phyloP scores from a whole-genome alignment of 1,284 basidiomycete genomes.

The Ceratobasidium sp. region DNA sequence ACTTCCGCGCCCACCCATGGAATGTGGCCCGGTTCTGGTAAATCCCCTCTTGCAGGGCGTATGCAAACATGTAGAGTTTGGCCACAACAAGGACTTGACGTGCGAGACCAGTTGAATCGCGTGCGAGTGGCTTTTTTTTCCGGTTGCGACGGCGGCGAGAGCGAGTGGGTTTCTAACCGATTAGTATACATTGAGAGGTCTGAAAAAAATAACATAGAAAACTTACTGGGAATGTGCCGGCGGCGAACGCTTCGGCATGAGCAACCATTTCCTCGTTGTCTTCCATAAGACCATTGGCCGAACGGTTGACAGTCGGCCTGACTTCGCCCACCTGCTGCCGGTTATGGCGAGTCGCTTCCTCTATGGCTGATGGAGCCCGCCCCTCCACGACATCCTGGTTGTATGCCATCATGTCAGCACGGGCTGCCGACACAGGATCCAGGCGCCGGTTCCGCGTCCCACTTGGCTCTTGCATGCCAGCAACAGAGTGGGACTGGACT shows the following conservation, averaged over 20 bases:
- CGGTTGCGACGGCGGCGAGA: slow-evolving; percentile 10
- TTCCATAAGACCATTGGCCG: background rate
- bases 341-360: background rate
- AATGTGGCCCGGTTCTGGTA: slow-evolving; percentile 8
- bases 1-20: background rate
- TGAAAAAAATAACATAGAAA: background rate
- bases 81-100: slow-evolving; percentile 10
- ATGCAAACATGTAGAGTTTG: slow-evolving; percentile 2
- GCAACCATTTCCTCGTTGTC: background rate
- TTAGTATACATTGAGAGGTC: background rate
- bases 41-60: slow-evolving; percentile 1
- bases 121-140: slow-evolving; percentile 28
- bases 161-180: background rate
- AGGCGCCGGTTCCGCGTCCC: background rate
- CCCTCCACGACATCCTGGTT: background rate
- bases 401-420: background rate
- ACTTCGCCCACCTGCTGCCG: background rate
- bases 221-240: slow-evolving; percentile 1
- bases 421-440: background rate
- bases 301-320: background rate
- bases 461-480: background rate
- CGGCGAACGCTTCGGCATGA: background rate
- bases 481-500: background rate
- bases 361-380: background rate
- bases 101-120: background rate